These are phyloP conservation scores for Brachypodium distachyon DNA, from an alignment of 202 grass and related monocot species.

Conservation along the genomic window DNA sequence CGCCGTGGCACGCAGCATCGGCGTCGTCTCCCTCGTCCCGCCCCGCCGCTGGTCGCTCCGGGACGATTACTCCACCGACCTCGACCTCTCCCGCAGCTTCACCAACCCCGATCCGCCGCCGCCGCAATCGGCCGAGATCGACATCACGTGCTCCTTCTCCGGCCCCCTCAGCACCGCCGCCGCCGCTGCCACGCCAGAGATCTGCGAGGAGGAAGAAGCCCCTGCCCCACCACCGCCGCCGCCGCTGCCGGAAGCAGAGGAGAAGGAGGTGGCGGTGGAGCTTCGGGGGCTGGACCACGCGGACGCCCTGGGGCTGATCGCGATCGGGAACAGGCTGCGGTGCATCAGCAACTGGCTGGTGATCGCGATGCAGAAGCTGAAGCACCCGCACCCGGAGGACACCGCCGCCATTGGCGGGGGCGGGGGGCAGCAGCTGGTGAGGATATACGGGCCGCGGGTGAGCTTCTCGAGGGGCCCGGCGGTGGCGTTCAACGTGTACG, in stretches of 20 bases:
- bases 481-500: constrained; percentile 91
- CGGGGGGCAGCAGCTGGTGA: constrained; percentile 42
- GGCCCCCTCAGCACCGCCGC: constrained; percentile 32
- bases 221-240: neutral
- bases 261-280: constrained; percentile 40
- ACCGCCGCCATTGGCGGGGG: too few relatives aligned
- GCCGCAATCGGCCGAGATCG: constrained; percentile 25
- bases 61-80: constrained; percentile 48
- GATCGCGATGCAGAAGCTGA: constrained; percentile 68
- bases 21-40: constrained; percentile 68
- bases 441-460: constrained; percentile 62
- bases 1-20: constrained; percentile 71
- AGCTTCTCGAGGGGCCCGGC: constrained; percentile 71
- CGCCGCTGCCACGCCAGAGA: constrained; percentile 15
- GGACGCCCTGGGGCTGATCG: constrained; percentile 57
- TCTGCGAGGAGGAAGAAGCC: constrained; percentile 4
- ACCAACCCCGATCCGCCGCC: neutral
- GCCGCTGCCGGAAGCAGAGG: neutral
- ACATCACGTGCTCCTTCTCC: constrained; percentile 62
- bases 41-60: constrained; percentile 49
- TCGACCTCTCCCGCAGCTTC: constrained; percentile 28
- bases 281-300: constrained; percentile 78
- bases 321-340: constrained; percentile 61
- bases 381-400: constrained; percentile 45
- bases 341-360: constrained; percentile 90